Base-by-base conservation (phyloP, 805 yeast genomes). In the Alloascoidea africana region DNA sequence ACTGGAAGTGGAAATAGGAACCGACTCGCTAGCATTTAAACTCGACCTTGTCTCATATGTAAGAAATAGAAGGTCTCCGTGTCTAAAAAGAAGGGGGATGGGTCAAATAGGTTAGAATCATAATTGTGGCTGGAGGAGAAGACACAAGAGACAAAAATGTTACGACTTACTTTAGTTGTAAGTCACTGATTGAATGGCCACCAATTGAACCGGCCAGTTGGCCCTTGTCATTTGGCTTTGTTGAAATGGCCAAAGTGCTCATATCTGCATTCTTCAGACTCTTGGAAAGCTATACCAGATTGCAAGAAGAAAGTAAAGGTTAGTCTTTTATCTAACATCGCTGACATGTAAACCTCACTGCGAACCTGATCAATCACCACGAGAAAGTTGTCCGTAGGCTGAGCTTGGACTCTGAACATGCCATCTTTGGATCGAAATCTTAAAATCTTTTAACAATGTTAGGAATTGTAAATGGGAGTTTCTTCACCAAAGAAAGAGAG, bases 401-500 rank as follows among this genome's bases (percentile, higher is more conserved):
- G 72, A 18, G 70, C 72, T 17, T 60, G 53, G 27, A 82, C 67
- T 39, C 97, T 68, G 52, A 72, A 73, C 70, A 75, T 78, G 5
- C 97, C 97, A 46, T 82, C 81, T 49, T 73, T 83, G 18, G 91
- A 66, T 50, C 95, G 69, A 57, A 91, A 84, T 50, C 98, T 65
- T 16, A 81, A 59, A 46, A 87, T 70, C 85, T 63, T 34, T n/a
- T 14, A 8, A n/a, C 8, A 8, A 8, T 23, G n/a, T 23, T 23
- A 23, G n/a, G 8, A n/a, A n/a, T n/a, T n/a, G n/a, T n/a, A n/a
- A n/a, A n/a, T n/a, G n/a, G n/a, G n/a, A n/a, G n/a, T n/a, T n/a
- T n/a, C n/a, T n/a, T n/a, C n/a, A n/a, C n/a, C n/a, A n/a, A n/a
- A n/a, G n/a, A n/a, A n/a, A n/a, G n/a, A n/a, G n/a, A n/a, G n/a